Conservation (phyloP, 164 flowering plant species). For the Vitis riparia region DNA sequence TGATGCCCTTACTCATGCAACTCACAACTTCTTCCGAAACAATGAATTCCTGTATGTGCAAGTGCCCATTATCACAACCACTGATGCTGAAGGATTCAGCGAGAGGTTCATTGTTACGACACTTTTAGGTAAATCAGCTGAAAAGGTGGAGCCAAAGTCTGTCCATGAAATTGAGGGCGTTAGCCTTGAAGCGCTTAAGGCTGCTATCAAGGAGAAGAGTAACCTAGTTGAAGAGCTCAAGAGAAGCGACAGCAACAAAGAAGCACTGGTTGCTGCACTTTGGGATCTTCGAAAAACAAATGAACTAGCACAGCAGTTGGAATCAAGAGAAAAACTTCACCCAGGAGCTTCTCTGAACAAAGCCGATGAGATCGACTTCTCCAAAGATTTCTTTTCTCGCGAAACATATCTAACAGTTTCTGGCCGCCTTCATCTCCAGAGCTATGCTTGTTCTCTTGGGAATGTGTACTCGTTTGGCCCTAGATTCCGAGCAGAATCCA, state of each 20-base stretch:
- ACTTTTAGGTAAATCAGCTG: constrained; percentile 25
- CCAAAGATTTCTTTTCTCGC: constrained; percentile 57
- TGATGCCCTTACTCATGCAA: constrained; percentile 53
- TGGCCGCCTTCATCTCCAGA: constrained; percentile 78
- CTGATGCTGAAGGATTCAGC: constrained; percentile 50
- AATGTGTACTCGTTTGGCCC: constrained; percentile 93
- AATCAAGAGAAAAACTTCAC: constrained; percentile 47
- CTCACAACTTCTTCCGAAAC: constrained; percentile 69
- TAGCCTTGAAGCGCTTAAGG: constrained; percentile 54
- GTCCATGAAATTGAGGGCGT: constrained; percentile 23
- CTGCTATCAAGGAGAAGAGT: constrained; percentile 64
- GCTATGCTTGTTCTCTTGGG: constrained; percentile 87
- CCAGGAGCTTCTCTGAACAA: constrained; percentile 14
- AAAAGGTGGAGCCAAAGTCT: constrained; percentile 23
- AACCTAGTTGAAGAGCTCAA: constrained; percentile 62
- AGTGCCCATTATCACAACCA: constrained; percentile 71
- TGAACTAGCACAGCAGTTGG: constrained; percentile 58
- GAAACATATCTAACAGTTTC: constrained; percentile 55
- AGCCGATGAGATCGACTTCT: constrained; percentile 23
- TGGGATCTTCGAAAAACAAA: constrained; percentile 72
- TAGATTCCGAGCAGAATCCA: constrained; percentile 60
- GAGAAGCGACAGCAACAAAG: constrained; percentile 77
- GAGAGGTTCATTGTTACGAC: constrained; percentile 66
- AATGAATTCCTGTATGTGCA: constrained; percentile 72
- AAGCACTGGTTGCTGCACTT: constrained; percentile 64